Evolutionary conservation across 768 basidiomycete species (phyloP).

Genomic region (Kwoniella sp.): DNA sequence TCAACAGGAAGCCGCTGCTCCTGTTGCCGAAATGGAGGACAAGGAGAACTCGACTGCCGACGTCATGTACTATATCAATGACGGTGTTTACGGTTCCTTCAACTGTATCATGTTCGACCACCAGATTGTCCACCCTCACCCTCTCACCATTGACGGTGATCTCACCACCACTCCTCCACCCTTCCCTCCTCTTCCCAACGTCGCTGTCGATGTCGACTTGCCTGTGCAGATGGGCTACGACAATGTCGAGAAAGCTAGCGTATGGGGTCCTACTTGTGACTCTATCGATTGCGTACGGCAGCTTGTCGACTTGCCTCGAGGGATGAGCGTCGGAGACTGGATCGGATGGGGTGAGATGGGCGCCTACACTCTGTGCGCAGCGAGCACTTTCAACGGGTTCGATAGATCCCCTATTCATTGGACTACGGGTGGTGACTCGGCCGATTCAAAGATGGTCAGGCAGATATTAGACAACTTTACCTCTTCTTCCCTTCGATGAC

Average conservation of each 20-base stretch:
- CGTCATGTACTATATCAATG: constrained; percentile 99
- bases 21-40: constrained; percentile 53
- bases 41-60: constrained; percentile 55
- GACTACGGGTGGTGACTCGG: constrained; percentile 48
- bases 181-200: constrained; percentile 54
- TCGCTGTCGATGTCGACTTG: constrained; percentile 53
- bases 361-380: constrained; percentile 96
- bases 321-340: constrained; percentile 91
- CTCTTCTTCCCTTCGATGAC: constrained; percentile 42
- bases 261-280: constrained; percentile 99
- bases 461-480: constrained; percentile 47
- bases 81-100: constrained; percentile 85
- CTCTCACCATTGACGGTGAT: constrained; percentile 57
- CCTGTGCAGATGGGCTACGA: constrained; percentile 55
- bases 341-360: constrained; percentile 98
- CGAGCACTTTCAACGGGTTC: constrained; percentile 86
- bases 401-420: constrained; percentile 46
- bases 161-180: constrained; percentile 33
- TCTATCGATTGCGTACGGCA: constrained; percentile 85
- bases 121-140: constrained; percentile 77
- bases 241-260: constrained; percentile 60
- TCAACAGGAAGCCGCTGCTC: constrained; percentile 49
- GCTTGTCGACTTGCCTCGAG: constrained; percentile 64
- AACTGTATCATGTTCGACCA: constrained; percentile 89
- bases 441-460: constrained; percentile 43